A percentile compares a stretch with the other conserved stretches of the same genome.
phyloP scores from a whole-genome alignment of 2,329 filamentous ascomycete genomes.

The Microcyclosporella mali region DNA sequence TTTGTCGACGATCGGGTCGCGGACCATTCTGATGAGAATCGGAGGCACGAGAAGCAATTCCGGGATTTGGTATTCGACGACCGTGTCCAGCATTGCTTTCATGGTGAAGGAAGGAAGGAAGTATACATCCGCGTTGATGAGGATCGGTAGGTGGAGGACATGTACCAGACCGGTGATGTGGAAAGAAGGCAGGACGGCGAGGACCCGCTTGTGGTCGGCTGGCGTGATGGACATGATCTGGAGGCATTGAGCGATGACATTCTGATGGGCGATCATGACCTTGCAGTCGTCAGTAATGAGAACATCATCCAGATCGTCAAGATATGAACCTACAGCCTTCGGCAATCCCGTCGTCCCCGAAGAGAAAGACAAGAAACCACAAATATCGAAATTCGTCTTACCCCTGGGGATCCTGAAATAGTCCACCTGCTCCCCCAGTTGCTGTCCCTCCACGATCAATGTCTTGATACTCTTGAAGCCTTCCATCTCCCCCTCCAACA shows the following conservation, averaged over 20 bases:
- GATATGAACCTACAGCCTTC: conserved; percentile 36
- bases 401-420: conserved; percentile 47
- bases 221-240: conserved; percentile 52
- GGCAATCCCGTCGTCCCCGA: conserved; percentile 47
- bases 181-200: conserved; percentile 56
- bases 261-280: conserved; percentile 50
- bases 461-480: conserved; percentile 47
- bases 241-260: conserved; percentile 55
- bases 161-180: conserved; percentile 61
- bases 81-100: conserved; percentile 49
- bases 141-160: conserved; percentile 55
- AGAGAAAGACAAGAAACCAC: conserved; percentile 48
- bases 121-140: conserved; percentile 60
- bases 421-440: conserved; percentile 39
- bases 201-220: conserved; percentile 43
- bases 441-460: conserved; percentile 39
- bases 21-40: conserved; percentile 55
- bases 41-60: conserved; percentile 56
- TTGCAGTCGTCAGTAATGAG: conserved; percentile 12
- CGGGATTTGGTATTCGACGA: conserved; percentile 47
- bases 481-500: conserved; percentile 50
- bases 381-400: conserved; percentile 52
- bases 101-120: conserved; percentile 62
- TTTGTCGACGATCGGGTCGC: conserved; percentile 48
- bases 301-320: background rate